Evolutionary conservation across 2,329 filamentous ascomycete genomes (phyloP), one percentile per base, ranked within the genome.

Genomic region (Aureobasidium sp.): DNA sequence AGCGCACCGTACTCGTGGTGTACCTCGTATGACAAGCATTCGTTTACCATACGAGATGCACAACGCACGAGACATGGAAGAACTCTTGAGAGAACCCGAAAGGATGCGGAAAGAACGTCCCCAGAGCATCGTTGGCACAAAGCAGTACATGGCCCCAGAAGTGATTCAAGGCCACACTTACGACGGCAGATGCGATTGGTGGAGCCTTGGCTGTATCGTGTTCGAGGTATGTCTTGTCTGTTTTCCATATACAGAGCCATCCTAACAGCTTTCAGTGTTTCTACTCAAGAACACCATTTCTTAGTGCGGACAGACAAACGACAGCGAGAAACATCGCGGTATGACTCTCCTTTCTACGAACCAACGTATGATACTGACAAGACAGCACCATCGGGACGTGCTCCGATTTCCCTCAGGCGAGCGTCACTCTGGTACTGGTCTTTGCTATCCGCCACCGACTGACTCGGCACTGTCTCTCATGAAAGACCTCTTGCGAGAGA

Each of bases 101-200:
- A 5, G 74, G 77, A 54, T 87, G 85, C 65, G 84, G 90, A 40
- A 82, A 83, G 35, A 81, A 90, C 35, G 93, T 10, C 51, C 93
- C 1, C 84, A 86, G 66, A 96, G 91, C 47, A 85, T 96, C 1
- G 93, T 97, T 11, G 93, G 93, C 2, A 97, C 94, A 2, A 96
- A 91, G 71, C 93, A 96, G 70, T 97, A 97, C 76, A 97, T 96
- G 94, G 93, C 94, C 0, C 93, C 93, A 1, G 94, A 97, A 76
- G 89, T 97, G 19, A 86, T 96, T 61, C 79, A 82, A 65, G 90
- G 92, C 29, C 82, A 90, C 51, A 76, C 81, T 38, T 97, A 97
- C 72, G 94, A 97, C 74, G 93, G 89, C 31, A 82, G 93, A 69
- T 97, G 93, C 74, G 93, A 97, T 74, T 97, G 83, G 90, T 97